phyloP scores from a whole-genome alignment of 495 filamentous ascomycete species.

The Trichoderma reesei region DNA sequence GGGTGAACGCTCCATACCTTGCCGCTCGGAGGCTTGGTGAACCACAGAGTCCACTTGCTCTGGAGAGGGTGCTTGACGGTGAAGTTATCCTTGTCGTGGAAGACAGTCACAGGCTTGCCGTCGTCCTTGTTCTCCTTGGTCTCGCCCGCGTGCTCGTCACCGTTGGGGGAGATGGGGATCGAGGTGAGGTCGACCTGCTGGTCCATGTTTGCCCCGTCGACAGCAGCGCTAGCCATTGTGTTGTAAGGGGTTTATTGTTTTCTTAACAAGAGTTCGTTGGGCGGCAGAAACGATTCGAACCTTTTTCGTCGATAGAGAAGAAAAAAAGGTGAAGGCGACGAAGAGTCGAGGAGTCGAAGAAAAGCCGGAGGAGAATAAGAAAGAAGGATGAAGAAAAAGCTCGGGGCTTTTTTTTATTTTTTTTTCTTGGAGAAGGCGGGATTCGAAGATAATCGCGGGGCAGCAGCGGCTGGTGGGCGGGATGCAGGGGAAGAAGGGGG shows the following conservation, averaged over 20 bases:
- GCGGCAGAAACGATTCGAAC: too few relatives aligned
- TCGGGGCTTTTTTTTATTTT: neutral
- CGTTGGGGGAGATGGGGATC: conserved; percentile 67
- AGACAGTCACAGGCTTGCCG: conserved; percentile 71
- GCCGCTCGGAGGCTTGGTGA: conserved; percentile 94
- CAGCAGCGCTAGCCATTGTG: conserved; percentile 11
- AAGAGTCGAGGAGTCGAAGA: too few relatives aligned
- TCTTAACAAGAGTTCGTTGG: too few relatives aligned
- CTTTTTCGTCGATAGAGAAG: too few relatives aligned
- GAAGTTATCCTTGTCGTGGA: conserved; percentile 96
- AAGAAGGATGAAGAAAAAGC: neutral
- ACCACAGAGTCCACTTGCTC: conserved; percentile 97
- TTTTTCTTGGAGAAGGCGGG: too few relatives aligned
- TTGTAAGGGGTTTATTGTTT: neutral
- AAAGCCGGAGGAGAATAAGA: neutral
- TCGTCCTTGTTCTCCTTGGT: conserved; percentile 26
- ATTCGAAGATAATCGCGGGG: conserved; percentile 4
- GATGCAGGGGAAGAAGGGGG: neutral
- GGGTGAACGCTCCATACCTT: conserved; percentile 57
- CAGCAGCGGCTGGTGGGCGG: conserved; percentile 5
- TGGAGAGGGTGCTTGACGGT: conserved; percentile 96
- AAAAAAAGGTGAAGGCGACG: neutral
- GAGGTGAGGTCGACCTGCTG: conserved; percentile 48
- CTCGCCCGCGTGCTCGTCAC: conserved; percentile 28
- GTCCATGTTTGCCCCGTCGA: conserved; percentile 11